Conservation (phyloP, 306 rosid species). For the Acacia crassicarpa region DNA sequence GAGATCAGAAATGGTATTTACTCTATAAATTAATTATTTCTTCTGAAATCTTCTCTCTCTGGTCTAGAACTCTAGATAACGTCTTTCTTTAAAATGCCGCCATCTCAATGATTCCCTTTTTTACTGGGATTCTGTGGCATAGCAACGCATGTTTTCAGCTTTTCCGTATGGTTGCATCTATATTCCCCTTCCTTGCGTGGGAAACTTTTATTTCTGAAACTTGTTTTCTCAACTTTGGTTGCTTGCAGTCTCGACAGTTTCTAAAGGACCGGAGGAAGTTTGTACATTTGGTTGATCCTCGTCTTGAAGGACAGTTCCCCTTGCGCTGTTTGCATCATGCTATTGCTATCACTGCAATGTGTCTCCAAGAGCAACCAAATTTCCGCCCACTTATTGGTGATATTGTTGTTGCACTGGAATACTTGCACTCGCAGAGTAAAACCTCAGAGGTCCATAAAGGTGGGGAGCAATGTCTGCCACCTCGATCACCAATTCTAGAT, state of each 20-base stretch:
- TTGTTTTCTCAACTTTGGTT: conserved; percentile 48
- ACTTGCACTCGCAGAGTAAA: conserved; percentile 65
- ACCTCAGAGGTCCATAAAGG: conserved; percentile 27
- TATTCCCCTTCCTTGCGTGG: not conserved
- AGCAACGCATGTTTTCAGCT: not conserved
- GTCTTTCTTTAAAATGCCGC: conserved; percentile 8
- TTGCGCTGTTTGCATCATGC: conserved; percentile 91
- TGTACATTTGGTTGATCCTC: conserved; percentile 67
- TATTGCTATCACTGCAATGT: conserved; percentile 91
- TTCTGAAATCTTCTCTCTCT: not conserved
- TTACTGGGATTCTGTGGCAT: conserved; percentile 16
- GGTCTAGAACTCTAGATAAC: not conserved
- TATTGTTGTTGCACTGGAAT: conserved; percentile 91
- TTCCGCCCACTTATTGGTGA: conserved; percentile 84
- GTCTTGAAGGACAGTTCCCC: conserved; percentile 57
- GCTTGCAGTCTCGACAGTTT: conserved; percentile 42
- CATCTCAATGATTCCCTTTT: conserved; percentile 2
- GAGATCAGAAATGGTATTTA: too few species aligned
- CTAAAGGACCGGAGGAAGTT: conserved; percentile 48
- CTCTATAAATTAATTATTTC: conserved; percentile 1
- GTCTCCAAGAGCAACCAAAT: conserved; percentile 91
- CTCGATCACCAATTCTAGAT: conserved; percentile 39
- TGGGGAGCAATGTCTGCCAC: conserved; percentile 25
- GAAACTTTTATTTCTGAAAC: conserved; percentile 9
- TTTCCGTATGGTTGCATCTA: not conserved